phyloP scores from a whole-genome alignment of 116 monocot genomes.

The Dioscorea cayenensis region DNA sequence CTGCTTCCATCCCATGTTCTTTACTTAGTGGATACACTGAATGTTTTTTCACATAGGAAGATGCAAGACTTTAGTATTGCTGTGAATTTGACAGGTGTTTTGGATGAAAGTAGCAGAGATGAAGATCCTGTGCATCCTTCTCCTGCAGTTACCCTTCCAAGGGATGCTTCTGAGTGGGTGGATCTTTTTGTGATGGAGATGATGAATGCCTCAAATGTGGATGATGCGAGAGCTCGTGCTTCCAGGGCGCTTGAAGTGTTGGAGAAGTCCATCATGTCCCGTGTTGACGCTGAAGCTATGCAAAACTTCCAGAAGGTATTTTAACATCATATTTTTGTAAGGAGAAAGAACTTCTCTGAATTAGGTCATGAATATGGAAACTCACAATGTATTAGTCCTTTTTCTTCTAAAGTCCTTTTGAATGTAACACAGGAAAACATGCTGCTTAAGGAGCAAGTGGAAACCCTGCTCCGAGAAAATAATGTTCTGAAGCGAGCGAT shows the following conservation, averaged over 20 bases:
- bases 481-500: constrained; percentile 40
- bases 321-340: no score
- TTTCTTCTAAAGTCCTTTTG: not conserved
- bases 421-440: constrained; percentile 26
- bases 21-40: no score
- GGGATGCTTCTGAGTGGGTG: constrained; percentile 67
- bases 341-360: no score
- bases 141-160: constrained; percentile 16
- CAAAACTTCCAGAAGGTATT: constrained; percentile 33
- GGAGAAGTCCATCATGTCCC: constrained; percentile 33
- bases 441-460: constrained; percentile 45
- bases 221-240: constrained; percentile 35
- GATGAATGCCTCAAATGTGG: constrained; percentile 27
- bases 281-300: constrained; percentile 20
- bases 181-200: constrained; percentile 26
- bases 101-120: not conserved
- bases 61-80: not conserved
- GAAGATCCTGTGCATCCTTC: constrained; percentile 6
- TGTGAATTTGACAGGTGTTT: not conserved
- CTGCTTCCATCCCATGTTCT: no score
- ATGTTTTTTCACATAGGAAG: not conserved
- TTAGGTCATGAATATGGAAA: no score
- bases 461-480: constrained; percentile 31
- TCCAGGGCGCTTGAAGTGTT: constrained; percentile 27
- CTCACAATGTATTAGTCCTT: no score